phyloP scores from a whole-genome alignment of 1,284 basidiomycete genomes.

The Ceratobasidium sp. region DNA sequence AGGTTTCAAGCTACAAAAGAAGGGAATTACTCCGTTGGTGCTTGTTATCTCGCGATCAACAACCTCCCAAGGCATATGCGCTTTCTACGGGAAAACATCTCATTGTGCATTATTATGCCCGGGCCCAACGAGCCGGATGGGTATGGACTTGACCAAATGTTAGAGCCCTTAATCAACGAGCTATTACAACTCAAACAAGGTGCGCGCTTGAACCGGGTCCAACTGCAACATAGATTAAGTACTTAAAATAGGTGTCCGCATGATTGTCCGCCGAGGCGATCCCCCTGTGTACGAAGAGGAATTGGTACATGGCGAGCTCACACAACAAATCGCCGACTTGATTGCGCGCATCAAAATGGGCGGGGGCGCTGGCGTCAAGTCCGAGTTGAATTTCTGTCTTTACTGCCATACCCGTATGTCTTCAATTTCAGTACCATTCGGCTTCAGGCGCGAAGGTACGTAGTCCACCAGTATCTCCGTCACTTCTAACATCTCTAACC shows the following conservation, averaged over 20 bases:
- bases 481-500: too few relatives aligned
- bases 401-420: conserved; percentile 3
- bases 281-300: neutral
- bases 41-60: conserved; percentile 4
- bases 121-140: conserved; percentile 15
- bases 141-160: conserved; percentile 19
- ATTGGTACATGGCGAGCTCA: conserved; percentile 4
- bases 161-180: conserved; percentile 29
- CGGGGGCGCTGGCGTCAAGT: conserved; percentile 7
- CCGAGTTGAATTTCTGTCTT: conserved; percentile 12
- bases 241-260: neutral
- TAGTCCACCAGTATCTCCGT: neutral
- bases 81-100: conserved; percentile 20
- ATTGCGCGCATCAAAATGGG: conserved; percentile 13
- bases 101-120: conserved; percentile 4
- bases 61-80: conserved; percentile 33
- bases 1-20: conserved; percentile 33
- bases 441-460: neutral
- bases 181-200: conserved; percentile 27
- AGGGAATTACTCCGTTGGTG: conserved; percentile 13
- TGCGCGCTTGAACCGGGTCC: neutral
- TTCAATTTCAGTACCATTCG: neutral
- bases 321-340: neutral
- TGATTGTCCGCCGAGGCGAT: conserved; percentile 2
- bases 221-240: neutral